phyloP scores from a whole-genome alignment of 2,329 filamentous ascomycete genomes.

The Epichloe scottii region DNA sequence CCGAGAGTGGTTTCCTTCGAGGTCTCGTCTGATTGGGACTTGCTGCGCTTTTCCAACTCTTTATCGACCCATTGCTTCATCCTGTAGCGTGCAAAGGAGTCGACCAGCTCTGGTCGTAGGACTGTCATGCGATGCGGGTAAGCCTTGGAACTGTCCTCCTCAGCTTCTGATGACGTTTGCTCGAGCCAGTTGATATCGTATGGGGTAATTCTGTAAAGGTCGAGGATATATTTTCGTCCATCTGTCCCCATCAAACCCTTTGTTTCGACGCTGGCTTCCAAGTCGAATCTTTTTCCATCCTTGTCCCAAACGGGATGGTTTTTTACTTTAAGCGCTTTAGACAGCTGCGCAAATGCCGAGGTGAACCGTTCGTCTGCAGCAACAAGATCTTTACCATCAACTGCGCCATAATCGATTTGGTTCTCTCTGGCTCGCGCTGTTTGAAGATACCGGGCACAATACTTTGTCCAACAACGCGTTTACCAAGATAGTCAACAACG shows the following conservation, averaged over 20 bases:
- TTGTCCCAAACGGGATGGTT: conserved; percentile 97
- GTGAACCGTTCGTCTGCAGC: conserved; percentile 81
- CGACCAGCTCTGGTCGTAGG: conserved; percentile 77
- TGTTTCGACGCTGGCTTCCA: conserved; percentile 93
- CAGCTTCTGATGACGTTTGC: conserved; percentile 43
- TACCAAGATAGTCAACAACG: conserved; percentile 92
- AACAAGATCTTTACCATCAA: conserved; percentile 92
- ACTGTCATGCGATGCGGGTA: conserved; percentile 98
- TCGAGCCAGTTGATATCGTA: conserved; percentile 87
- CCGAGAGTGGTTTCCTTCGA: conserved; percentile 23
- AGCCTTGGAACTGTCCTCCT: conserved; percentile 29
- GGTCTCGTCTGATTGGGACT: conserved; percentile 22
- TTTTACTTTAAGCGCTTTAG: conserved; percentile 82
- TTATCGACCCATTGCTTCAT: conserved; percentile 79
- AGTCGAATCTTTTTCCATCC: conserved; percentile 75
- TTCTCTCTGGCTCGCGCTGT: conserved; percentile 92
- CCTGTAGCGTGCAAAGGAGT: conserved; percentile 71
- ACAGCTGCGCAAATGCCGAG: conserved; percentile 76
- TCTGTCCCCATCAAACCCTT: conserved; percentile 97
- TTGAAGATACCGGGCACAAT: conserved; percentile 99
- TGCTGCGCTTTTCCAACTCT: conserved; percentile 54
- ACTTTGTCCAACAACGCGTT: conserved; percentile 92
- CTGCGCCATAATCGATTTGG: conserved; percentile 96
- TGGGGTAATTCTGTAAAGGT: conserved; percentile 88
- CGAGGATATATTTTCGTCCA: conserved; percentile 92